A percentile compares a stretch with the other conserved stretches of the same genome.
These are phyloP conservation scores for Talaromyces liani DNA, from an alignment of 495 filamentous ascomycete genomes.

Conservation along the genomic window DNA sequence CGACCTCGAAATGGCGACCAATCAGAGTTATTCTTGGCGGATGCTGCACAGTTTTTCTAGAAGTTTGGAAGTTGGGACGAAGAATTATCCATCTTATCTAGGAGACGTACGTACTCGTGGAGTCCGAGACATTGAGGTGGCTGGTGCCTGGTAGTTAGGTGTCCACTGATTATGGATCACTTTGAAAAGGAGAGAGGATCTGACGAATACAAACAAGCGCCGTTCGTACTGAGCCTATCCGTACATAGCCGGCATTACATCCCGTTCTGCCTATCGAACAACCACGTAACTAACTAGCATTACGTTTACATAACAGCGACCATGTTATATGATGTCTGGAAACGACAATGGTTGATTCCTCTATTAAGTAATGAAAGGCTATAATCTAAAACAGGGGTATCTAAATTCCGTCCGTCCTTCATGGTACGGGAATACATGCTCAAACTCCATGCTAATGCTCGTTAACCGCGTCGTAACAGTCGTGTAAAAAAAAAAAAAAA, in stretches of 20 bases:
- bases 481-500: neutral
- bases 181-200: neutral
- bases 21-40: neutral
- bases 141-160: neutral
- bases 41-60: neutral
- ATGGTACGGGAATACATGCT: neutral
- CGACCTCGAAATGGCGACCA: neutral
- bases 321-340: neutral
- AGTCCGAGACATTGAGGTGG: neutral
- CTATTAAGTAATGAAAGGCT: neutral
- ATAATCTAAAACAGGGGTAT: slow-evolving; percentile 4
- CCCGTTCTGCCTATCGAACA: neutral
- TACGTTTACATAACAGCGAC: neutral
- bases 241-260: neutral
- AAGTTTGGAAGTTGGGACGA: neutral
- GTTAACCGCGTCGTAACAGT: neutral
- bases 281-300: neutral
- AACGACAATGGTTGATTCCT: neutral
- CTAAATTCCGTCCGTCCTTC: neutral
- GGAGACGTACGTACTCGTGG: neutral
- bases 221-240: too few species aligned
- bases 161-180: neutral
- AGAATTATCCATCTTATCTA: neutral
- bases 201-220: too few species aligned
- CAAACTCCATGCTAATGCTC: slow-evolving; percentile 6